Evolutionary conservation across 768 basidiomycete species (phyloP).

Genomic region (Tulasnella sp.): DNA sequence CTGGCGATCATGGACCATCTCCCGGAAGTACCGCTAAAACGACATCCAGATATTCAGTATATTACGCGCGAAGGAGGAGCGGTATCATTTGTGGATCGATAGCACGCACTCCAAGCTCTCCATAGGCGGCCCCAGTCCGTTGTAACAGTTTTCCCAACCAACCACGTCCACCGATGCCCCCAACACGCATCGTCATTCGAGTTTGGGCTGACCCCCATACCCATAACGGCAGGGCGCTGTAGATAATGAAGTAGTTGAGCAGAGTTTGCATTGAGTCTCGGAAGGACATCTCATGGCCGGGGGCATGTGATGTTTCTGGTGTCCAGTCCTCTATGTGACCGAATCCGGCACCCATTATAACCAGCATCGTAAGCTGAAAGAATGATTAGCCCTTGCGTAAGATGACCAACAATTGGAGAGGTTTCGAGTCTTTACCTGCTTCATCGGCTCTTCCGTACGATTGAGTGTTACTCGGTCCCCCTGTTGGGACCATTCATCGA

Average conservation of each 20-base stretch:
- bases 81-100: background rate
- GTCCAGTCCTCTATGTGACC: background rate
- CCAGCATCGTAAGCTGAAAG: background rate
- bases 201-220: conserved; percentile 1
- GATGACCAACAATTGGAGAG: background rate
- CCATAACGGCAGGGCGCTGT: background rate
- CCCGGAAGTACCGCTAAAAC: conserved; percentile 5
- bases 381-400: background rate
- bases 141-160: conserved; percentile 2
- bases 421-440: background rate
- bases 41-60: too few species aligned
- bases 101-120: background rate
- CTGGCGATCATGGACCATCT: conserved; percentile 9
- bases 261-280: background rate
- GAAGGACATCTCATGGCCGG: conserved; percentile 10
- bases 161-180: background rate
- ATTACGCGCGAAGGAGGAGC: too few species aligned
- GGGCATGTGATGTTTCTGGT: background rate
- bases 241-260: background rate
- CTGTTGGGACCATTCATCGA: background rate
- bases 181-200: background rate
- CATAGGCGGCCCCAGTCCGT: background rate
- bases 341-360: background rate
- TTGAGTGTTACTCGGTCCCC: background rate
- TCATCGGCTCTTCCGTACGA: background rate